Conservation (phyloP, 2,329 filamentous ascomycete genomes). For the Colletotrichum nymphaeae region DNA sequence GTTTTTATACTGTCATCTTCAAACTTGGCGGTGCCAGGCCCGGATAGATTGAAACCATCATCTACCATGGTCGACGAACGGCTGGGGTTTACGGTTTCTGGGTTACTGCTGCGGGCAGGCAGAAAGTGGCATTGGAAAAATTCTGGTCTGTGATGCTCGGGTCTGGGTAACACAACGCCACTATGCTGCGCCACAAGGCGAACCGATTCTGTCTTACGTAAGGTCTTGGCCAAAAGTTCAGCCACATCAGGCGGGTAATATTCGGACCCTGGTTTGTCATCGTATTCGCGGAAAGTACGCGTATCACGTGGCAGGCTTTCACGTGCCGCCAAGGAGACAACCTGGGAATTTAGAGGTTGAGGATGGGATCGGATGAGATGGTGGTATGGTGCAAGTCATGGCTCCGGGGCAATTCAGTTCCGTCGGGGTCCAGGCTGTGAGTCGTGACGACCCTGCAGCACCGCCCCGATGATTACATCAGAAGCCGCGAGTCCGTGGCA, state of each 20-base stretch:
- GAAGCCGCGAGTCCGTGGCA: conserved; percentile 22
- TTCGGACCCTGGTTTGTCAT: not conserved
- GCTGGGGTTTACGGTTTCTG: too few species aligned
- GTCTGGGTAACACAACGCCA: not conserved
- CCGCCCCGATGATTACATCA: conserved; percentile 33
- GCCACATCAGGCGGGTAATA: not conserved
- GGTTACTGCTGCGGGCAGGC: too few species aligned
- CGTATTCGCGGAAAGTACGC: too few species aligned
- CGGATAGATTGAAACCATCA: too few species aligned
- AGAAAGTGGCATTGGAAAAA: too few species aligned
- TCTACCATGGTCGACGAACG: too few species aligned
- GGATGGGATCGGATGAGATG: not conserved
- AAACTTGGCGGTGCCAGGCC: too few species aligned
- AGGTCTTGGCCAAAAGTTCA: not conserved
- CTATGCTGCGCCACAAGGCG: not conserved
- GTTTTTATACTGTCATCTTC: too few species aligned
- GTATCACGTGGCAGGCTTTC: not conserved
- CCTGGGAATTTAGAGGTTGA: not conserved
- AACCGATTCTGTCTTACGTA: not conserved
- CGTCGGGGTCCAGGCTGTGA: conserved; percentile 24
- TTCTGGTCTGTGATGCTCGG: not conserved
- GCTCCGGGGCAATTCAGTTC: conserved; percentile 18
- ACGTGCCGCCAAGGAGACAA: conserved; percentile 3
- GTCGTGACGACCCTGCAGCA: conserved; percentile 13
- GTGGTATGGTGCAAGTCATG: conserved; percentile 1